A percentile compares a stretch with the other conserved stretches of the same genome.
Conservation (phyloP, 2,329 filamentous ascomycete genomes). For the Sclerotiophoma versabilis region DNA sequence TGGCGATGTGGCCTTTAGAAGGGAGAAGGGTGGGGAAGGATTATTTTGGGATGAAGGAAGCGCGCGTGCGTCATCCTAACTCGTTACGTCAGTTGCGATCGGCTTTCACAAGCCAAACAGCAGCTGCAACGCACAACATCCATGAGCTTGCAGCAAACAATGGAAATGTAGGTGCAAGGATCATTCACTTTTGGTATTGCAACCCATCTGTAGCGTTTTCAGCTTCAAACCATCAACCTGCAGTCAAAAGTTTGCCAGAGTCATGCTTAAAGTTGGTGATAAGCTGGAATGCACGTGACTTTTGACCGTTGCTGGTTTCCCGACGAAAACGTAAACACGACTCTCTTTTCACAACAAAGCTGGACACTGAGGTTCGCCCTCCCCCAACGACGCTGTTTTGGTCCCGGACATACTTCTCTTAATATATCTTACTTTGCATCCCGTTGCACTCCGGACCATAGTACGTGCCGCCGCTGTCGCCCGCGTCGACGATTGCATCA, state of each 20-base stretch:
- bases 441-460: slow-evolving; percentile 14
- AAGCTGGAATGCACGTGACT: slow-evolving; percentile 6
- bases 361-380: slow-evolving; percentile 23
- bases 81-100: slow-evolving; percentile 39
- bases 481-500: slow-evolving; percentile 7
- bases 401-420: slow-evolving; percentile 25
- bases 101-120: slow-evolving; percentile 43
- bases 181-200: background rate
- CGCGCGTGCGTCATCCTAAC: slow-evolving; percentile 44
- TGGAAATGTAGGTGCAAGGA: background rate
- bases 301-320: background rate
- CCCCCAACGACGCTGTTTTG: slow-evolving; percentile 28
- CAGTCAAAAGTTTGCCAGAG: background rate
- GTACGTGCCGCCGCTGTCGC: slow-evolving; percentile 19
- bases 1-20: slow-evolving; percentile 26
- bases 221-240: background rate
- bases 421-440: slow-evolving; percentile 19
- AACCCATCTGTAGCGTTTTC: background rate
- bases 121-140: slow-evolving; percentile 24
- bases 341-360: slow-evolving; percentile 35
- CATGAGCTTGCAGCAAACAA: slow-evolving; percentile 11
- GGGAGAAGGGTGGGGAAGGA: slow-evolving; percentile 27
- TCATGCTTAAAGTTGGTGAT: background rate
- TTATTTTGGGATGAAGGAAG: slow-evolving; percentile 40
- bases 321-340: slow-evolving; percentile 22